phyloP scores from a whole-genome alignment of 176 grass and related monocot species.

The Tillandsia leiboldiana region DNA sequence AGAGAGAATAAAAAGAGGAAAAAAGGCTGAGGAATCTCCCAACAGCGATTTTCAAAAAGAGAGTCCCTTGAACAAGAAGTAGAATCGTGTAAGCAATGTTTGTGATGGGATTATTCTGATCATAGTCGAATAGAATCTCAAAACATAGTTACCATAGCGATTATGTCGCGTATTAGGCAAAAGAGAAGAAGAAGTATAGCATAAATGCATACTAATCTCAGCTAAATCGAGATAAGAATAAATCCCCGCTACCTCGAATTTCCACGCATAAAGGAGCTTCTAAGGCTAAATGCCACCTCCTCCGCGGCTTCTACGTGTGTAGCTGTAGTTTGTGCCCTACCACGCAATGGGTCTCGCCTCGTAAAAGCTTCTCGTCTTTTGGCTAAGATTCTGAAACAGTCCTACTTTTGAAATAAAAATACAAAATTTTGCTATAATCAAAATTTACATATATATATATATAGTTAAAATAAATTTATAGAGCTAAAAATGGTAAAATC shows the following conservation, averaged over 20 bases:
- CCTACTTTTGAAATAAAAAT: too few relatives aligned
- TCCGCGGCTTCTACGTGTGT: background rate
- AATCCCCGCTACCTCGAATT: background rate
- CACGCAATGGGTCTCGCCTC: background rate
- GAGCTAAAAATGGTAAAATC: too few relatives aligned
- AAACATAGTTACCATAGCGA: background rate
- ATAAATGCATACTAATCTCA: background rate
- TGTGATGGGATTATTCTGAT: background rate
- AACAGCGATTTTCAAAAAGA: too few relatives aligned
- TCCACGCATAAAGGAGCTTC: background rate
- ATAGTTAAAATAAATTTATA: too few relatives aligned
- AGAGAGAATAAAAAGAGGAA: too few relatives aligned
- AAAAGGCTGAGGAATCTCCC: too few relatives aligned
- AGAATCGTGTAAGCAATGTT: constrained; percentile 2
- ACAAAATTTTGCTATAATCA: too few relatives aligned
- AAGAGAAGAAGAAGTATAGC: too few relatives aligned
- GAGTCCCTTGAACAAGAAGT: background rate
- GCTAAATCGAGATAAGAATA: background rate
- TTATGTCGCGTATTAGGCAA: too few relatives aligned
- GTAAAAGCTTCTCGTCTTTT: background rate
- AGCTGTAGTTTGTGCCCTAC: background rate
- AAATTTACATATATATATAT: too few relatives aligned
- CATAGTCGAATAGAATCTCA: background rate
- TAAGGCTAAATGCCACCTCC: background rate
- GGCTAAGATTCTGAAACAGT: background rate